Conservation (phyloP, 2,329 filamentous ascomycete genomes). For the Alternaria hordeiaustralica region DNA sequence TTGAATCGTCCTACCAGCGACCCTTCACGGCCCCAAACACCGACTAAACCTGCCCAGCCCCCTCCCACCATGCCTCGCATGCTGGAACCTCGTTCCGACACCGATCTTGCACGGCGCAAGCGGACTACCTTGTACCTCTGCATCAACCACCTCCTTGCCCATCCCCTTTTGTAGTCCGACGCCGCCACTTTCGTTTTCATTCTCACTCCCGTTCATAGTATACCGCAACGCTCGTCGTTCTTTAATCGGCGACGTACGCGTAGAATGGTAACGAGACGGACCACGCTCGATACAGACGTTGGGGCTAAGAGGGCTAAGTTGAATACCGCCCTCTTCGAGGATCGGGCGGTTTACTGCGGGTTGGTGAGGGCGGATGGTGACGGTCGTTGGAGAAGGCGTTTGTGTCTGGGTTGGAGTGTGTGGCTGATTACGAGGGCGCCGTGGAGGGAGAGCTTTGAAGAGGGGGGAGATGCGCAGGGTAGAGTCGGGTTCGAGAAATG, state of each 20-base stretch:
- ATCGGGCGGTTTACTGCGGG: neutral
- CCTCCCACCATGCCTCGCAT: neutral
- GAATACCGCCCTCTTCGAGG: constrained; percentile 14
- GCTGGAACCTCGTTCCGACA: constrained; percentile 17
- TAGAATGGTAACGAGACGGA: constrained; percentile 22
- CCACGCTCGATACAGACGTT: constrained; percentile 42
- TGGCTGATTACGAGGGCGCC: neutral
- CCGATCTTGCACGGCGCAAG: constrained; percentile 11
- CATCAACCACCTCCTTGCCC: neutral
- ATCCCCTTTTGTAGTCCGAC: neutral
- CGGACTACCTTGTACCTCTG: neutral
- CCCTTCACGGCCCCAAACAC: neutral
- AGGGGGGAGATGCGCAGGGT: neutral
- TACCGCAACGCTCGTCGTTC: neutral
- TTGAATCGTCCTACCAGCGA: no score
- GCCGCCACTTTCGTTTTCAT: constrained; percentile 1
- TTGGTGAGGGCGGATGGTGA: neutral
- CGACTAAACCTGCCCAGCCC: neutral
- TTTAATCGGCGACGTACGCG: neutral
- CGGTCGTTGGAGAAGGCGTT: neutral
- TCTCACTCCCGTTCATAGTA: neutral
- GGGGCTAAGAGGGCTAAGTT: constrained; percentile 34
- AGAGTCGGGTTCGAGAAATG: neutral
- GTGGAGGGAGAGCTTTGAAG: neutral
- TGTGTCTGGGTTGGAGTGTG: neutral